Conservation (phyloP, 2,329 filamentous ascomycete species). For the Arthrobotrys conoides region DNA sequence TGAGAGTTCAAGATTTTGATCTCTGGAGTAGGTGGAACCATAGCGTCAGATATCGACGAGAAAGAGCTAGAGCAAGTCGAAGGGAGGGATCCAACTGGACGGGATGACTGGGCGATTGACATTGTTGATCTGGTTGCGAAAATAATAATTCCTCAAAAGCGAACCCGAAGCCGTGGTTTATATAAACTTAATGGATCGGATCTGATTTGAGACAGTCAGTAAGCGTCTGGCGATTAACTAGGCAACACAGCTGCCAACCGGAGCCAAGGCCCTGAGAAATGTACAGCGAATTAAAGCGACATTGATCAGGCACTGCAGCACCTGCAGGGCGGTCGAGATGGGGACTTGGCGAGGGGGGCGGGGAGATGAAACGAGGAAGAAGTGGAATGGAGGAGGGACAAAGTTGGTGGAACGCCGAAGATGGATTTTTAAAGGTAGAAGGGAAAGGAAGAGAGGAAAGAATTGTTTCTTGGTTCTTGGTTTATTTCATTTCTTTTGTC, state of each 20-base stretch:
- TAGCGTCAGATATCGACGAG: slow-evolving; percentile 58
- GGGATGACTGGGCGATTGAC: slow-evolving; percentile 50
- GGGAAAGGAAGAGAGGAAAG: slow-evolving; percentile 28
- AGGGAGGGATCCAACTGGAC: slow-evolving; percentile 42
- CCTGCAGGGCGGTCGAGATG: slow-evolving; percentile 56
- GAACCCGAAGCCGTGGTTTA: neutral
- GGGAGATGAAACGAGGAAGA: slow-evolving; percentile 38
- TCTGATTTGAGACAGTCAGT: slow-evolving; percentile 19
- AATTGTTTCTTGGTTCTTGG: slow-evolving; percentile 25
- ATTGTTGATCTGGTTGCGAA: slow-evolving; percentile 25
- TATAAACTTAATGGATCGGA: neutral
- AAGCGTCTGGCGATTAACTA: slow-evolving; percentile 41
- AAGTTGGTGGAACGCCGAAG: slow-evolving; percentile 55
- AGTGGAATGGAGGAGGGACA: slow-evolving; percentile 55
- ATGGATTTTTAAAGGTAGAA: slow-evolving; percentile 22
- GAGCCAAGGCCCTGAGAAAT: slow-evolving; percentile 58
- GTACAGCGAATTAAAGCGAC: slow-evolving; percentile 56
- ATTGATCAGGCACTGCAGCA: slow-evolving; percentile 45
- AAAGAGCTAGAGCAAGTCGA: slow-evolving; percentile 60
- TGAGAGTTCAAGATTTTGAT: slow-evolving; percentile 53
- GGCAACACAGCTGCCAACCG: slow-evolving; percentile 56
- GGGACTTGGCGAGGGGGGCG: slow-evolving; percentile 54
- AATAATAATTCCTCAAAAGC: slow-evolving; percentile 8
- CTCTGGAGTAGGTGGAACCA: slow-evolving; percentile 58
- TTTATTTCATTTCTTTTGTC: slow-evolving; percentile 7